Evolutionary conservation across 2,329 filamentous ascomycete species (phyloP).

Genomic region (Penicillium fuscoglaucum): DNA sequence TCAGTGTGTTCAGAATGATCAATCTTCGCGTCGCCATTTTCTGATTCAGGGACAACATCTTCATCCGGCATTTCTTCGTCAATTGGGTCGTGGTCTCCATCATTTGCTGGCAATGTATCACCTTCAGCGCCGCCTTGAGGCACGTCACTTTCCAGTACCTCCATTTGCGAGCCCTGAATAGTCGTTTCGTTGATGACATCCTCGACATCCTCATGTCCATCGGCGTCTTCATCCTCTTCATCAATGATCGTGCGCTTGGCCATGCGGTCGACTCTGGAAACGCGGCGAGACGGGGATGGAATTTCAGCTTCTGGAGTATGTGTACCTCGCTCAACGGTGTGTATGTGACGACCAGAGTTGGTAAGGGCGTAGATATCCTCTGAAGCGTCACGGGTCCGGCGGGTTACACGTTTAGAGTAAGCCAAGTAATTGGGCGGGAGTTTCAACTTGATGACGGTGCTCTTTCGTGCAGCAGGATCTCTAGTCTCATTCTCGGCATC

Average conservation of each 20-base stretch:
- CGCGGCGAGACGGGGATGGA: conserved; percentile 23
- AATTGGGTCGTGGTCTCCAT: conserved; percentile 25
- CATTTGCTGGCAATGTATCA: conserved; percentile 22
- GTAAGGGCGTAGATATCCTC: conserved; percentile 59
- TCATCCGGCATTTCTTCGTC: conserved; percentile 42
- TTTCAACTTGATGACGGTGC: conserved; percentile 35
- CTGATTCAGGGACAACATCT: conserved; percentile 44
- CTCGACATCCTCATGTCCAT: conserved; percentile 26
- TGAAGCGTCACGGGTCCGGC: conserved; percentile 58
- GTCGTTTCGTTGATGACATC: conserved; percentile 45
- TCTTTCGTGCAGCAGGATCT: conserved; percentile 20
- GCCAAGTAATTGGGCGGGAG: conserved; percentile 26
- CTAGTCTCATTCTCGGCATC: conserved; percentile 22
- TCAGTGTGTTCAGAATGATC: conserved; percentile 52
- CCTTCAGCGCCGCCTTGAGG: conserved; percentile 37
- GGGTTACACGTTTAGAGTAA: conserved; percentile 55
- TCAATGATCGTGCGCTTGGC: conserved; percentile 43
- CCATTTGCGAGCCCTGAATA: conserved; percentile 43
- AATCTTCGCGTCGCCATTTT: conserved; percentile 38
- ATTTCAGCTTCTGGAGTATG: conserved; percentile 49
- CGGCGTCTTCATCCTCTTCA: conserved; percentile 27
- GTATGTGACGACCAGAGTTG: conserved; percentile 59
- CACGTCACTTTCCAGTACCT: conserved; percentile 45
- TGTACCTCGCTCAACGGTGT: conserved; percentile 56
- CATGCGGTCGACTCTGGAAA: conserved; percentile 38